A percentile compares a stretch with the other conserved stretches of the same genome.
Conservation (phyloP, 176 grass and related monocot species). For the Triticum urartu region DNA sequence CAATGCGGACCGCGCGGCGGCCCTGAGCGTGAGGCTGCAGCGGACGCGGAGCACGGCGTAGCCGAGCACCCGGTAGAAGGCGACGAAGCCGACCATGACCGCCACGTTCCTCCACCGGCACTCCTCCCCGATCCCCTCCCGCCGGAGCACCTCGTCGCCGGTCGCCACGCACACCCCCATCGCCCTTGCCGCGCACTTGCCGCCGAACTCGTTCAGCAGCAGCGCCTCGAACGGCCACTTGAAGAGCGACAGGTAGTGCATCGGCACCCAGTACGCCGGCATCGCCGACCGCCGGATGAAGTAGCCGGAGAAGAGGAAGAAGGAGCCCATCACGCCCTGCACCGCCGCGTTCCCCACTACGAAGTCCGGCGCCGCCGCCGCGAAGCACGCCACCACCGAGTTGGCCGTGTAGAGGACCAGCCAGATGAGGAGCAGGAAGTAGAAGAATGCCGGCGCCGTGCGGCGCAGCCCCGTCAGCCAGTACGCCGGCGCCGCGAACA, state of each 20-base stretch:
- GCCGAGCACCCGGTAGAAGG: conserved; percentile 50
- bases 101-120: conserved; percentile 69
- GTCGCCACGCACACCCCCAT: conserved; percentile 51
- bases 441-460: conserved; percentile 44
- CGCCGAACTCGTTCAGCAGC: conserved; percentile 75
- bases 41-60: conserved; percentile 62
- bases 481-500: conserved; percentile 71
- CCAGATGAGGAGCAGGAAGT: conserved; percentile 71
- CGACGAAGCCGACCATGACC: conserved; percentile 65
- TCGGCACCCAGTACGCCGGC: conserved; percentile 75
- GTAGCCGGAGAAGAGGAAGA: conserved; percentile 89
- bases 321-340: conserved; percentile 66
- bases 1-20: background rate
- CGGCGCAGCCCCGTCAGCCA: conserved; percentile 61
- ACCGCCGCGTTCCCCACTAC: conserved; percentile 70
- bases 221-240: conserved; percentile 84
- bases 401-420: conserved; percentile 80
- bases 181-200: conserved; percentile 46
- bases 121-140: conserved; percentile 56
- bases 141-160: conserved; percentile 63
- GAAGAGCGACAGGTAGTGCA: conserved; percentile 85
- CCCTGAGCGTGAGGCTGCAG: conserved; percentile 45
- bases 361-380: conserved; percentile 65
- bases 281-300: conserved; percentile 69
- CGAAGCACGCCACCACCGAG: conserved; percentile 77